Percentiles rank a stretch among this genome's conserved stretches.
These are phyloP conservation scores for Apostasia ramifera DNA, from an alignment of 106 monocot genomes.

Conservation along the genomic window DNA sequence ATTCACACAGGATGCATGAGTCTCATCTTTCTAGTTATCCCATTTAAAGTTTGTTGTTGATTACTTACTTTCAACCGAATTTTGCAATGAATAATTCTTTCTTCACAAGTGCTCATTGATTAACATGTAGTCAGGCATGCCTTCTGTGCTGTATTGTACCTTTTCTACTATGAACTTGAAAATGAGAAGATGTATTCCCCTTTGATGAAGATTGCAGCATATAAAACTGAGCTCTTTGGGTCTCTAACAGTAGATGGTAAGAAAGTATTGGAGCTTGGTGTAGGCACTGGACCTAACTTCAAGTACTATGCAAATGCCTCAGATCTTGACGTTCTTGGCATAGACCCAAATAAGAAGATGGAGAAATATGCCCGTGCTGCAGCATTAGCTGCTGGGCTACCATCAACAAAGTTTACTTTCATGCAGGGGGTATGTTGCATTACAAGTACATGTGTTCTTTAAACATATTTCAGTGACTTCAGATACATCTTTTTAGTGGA, in stretches of 20 bases:
- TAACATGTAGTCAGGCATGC: too few species aligned
- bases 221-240: constrained; percentile 56
- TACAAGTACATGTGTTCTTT: not conserved
- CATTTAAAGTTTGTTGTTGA: too few species aligned
- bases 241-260: constrained; percentile 27
- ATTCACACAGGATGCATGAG: too few species aligned
- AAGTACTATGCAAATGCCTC: constrained; percentile 54
- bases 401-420: constrained; percentile 52
- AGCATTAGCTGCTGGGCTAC: constrained; percentile 46
- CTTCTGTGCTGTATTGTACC: not conserved
- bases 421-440: constrained; percentile 47
- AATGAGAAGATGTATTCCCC: not conserved
- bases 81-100: too few species aligned
- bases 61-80: too few species aligned
- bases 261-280: constrained; percentile 73
- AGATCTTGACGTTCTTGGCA: constrained; percentile 44
- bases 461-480: too few species aligned
- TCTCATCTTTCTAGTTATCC: too few species aligned
- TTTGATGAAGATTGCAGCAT: constrained; percentile 55
- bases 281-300: constrained; percentile 86
- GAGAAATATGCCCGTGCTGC: constrained; percentile 64
- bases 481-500: too few species aligned
- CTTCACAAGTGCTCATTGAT: too few species aligned
- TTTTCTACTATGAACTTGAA: not conserved
- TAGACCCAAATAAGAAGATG: constrained; percentile 80